phyloP scores from a whole-genome alignment of 2,329 filamentous ascomycete species.

The Lasiodiplodia sp. region DNA sequence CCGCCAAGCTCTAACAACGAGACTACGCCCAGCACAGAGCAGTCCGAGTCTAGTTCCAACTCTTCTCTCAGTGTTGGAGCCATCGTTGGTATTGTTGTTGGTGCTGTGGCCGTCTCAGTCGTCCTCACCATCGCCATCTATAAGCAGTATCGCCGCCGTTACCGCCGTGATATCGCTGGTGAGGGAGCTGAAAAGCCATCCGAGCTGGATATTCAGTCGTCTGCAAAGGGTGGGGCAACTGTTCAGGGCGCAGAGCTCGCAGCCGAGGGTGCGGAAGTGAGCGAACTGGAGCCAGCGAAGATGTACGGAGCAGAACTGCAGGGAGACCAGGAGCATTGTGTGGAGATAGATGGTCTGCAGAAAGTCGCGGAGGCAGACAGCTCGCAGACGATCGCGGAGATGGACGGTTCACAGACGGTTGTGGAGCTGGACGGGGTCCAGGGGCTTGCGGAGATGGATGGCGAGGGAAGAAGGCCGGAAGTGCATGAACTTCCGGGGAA shows the following conservation, averaged over 20 bases:
- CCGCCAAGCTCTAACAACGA: slow-evolving; percentile 1
- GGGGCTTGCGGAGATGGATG: slow-evolving; percentile 3
- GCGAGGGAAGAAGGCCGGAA: neutral
- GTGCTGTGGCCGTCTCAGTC: neutral
- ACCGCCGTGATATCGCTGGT: neutral
- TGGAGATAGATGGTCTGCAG: slow-evolving; percentile 7
- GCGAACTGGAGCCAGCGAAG: neutral
- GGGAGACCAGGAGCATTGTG: neutral
- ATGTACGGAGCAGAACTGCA: neutral
- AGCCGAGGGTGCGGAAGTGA: neutral
- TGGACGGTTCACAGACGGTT: neutral
- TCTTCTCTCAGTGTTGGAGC: slow-evolving; percentile 4
- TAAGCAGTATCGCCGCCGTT: neutral
- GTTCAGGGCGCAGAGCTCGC: neutral
- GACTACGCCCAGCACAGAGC: no score
- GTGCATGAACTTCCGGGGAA: slow-evolving; percentile 7
- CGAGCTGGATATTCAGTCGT: neutral
- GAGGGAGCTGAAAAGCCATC: neutral
- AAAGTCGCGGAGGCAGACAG: neutral
- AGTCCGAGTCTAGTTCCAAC: neutral
- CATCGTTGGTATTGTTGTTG: slow-evolving; percentile 13
- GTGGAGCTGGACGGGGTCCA: slow-evolving; percentile 6
- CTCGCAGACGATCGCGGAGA: neutral
- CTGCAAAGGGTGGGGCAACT: neutral
- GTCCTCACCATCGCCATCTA: neutral